Evolutionary conservation across 208 protist species (phyloP).

Genomic region (Balamuthia mandrillaris): DNA sequence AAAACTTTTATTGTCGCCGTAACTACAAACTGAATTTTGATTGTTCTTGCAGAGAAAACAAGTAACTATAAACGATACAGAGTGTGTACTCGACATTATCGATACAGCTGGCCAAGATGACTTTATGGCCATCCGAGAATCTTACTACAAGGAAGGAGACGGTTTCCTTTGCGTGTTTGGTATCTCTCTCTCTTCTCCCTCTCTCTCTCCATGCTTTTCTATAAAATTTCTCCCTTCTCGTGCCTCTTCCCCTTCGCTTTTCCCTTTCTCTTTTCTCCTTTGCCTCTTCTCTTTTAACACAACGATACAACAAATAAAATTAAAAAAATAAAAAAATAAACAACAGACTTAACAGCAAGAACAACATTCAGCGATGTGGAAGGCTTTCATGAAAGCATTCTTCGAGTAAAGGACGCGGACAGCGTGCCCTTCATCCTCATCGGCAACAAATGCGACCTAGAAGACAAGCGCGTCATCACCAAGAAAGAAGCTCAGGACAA

Average conservation of each 20-base stretch:
- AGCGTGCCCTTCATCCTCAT: conserved; percentile 28
- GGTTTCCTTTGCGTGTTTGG: conserved; percentile 21
- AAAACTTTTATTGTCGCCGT: background rate
- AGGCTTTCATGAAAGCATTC: conserved; percentile 6
- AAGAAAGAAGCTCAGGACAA: conserved; percentile 66
- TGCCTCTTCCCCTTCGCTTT: background rate
- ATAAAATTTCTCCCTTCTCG: background rate
- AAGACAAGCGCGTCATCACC: conserved; percentile 59
- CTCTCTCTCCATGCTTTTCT: background rate
- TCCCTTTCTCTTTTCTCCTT: background rate
- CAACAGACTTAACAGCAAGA: background rate
- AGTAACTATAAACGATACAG: conserved; percentile 26
- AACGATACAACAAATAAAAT: background rate
- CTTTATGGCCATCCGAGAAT: conserved; percentile 55
- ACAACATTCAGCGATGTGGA: conserved; percentile 22
- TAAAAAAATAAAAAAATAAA: background rate
- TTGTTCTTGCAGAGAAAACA: background rate
- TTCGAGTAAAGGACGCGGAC: conserved; percentile 17
- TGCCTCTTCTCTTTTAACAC: background rate
- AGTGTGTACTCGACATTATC: conserved; percentile 47
- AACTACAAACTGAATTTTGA: background rate
- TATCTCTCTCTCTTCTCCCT: background rate
- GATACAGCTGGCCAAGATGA: conserved; percentile 62
- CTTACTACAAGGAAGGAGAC: conserved; percentile 30
- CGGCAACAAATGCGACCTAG: conserved; percentile 73